A percentile compares a stretch with the other conserved stretches of the same genome.
These are phyloP conservation scores for Colletotrichum tanaceti DNA, from an alignment of 2,329 filamentous ascomycete species.

Conservation along the genomic window DNA sequence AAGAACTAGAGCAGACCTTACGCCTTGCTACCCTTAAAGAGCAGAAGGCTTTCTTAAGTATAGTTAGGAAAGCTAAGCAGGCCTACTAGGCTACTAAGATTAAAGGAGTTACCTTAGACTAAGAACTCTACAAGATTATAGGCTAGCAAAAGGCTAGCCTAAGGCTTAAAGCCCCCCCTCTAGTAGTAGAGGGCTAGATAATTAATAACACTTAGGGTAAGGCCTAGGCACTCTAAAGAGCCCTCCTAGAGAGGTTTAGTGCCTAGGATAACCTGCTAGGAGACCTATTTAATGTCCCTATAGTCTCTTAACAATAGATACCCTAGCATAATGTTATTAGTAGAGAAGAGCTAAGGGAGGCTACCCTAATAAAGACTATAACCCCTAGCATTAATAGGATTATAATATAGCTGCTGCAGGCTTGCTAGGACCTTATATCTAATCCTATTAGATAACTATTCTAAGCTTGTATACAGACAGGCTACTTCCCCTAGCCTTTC, in stretches of 20 bases:
- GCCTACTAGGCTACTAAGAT: conserved; percentile 20
- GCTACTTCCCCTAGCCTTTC: conserved; percentile 25
- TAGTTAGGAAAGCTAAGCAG: conserved; percentile 4
- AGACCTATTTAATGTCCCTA: neutral
- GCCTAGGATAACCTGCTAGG: neutral
- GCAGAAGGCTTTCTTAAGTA: conserved; percentile 11
- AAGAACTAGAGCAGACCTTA: neutral
- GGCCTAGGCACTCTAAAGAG: neutral
- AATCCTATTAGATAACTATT: conserved; percentile 8
- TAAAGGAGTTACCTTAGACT: neutral
- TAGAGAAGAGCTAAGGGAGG: neutral
- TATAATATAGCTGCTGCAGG: neutral
- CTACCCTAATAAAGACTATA: neutral
- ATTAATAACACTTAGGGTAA: conserved; percentile 1
- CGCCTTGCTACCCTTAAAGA: neutral
- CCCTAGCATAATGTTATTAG: neutral
- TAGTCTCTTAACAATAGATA: neutral
- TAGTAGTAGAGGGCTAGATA: neutral
- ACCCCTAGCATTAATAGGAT: conserved; percentile 5
- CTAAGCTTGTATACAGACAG: conserved; percentile 16
- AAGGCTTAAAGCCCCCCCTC: conserved; percentile 3
- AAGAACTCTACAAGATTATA: conserved; percentile 13
- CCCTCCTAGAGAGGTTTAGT: conserved; percentile 15
- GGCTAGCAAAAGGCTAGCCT: conserved; percentile 9
- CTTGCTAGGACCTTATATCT: neutral